Evolutionary conservation across 441 rosid species (phyloP).

Genomic region (Populus hybrid): DNA sequence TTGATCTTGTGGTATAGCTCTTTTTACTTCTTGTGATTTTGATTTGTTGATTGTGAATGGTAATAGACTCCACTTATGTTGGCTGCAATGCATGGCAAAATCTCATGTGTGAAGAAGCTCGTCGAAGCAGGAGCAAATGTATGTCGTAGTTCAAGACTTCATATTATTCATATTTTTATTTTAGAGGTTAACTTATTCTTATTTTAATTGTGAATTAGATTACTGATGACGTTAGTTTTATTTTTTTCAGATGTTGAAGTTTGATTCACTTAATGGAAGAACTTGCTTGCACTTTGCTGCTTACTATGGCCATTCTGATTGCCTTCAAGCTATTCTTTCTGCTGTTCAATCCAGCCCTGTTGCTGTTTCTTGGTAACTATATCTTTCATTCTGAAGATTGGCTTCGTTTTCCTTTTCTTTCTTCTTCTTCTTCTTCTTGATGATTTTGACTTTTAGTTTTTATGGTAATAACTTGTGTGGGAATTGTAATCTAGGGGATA

Average conservation of each 20-base stretch:
- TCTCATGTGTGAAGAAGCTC: conserved; percentile 69
- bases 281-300: conserved; percentile 81
- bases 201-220: conserved; percentile 2
- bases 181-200: not conserved
- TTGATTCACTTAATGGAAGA: conserved; percentile 45
- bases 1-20: not conserved
- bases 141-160: conserved; percentile 19
- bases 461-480: not conserved
- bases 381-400: not conserved
- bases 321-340: conserved; percentile 56
- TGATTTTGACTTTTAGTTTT: not conserved
- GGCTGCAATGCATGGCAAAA: conserved; percentile 92
- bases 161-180: not conserved
- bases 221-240: not conserved
- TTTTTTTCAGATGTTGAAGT: conserved; percentile 27
- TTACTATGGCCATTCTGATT: conserved; percentile 60
- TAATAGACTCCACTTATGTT: conserved; percentile 90
- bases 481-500: conserved; percentile 52
- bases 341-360: conserved; percentile 64
- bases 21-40: not conserved
- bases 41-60: conserved; percentile 23
- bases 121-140: conserved; percentile 94
- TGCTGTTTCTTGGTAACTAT: conserved; percentile 53
- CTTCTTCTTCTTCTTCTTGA: not conserved
- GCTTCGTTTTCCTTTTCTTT: not conserved